Base-by-base conservation (phyloP, 2,329 filamentous ascomycete species). In the Trichoderma sp. region DNA sequence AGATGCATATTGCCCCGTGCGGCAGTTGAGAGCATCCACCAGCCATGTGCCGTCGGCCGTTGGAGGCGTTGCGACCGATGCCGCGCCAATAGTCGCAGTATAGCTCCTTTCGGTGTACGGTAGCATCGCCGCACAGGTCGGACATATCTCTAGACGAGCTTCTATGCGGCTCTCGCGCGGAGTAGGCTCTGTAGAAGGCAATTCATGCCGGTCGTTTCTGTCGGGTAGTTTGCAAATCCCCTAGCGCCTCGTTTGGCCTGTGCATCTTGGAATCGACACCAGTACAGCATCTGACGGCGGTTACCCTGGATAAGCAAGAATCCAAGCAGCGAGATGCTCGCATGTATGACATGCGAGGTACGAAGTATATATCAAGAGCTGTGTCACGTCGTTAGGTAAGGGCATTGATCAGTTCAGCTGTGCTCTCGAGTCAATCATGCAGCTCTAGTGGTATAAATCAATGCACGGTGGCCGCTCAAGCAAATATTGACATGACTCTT, bases 1-100 rank as follows among this genome's bases (percentile, higher is more conserved):
- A 72, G 41, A 45, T 72, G 45, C 59, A 38, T 50, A 16, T 21
- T 50, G 41, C 29, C 69, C 21, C 21, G 41, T 33, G 66, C 71
- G 71, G 71, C 60, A 73, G 71, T 73, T 65, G 41, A 11, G 29
- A 65, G 60, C 65, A 56, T 29, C 71, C 60, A 64, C 41, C n/a
- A 24, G 71, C 24, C n/a, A 65, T 65, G 53, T 73, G 71, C 71
- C 71, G 60, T 73, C 71, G 71, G 71, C 60, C 60, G 29, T 65
- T 65, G 60, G 38, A 65, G 35, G 60, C 29, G 59, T 73, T 73
- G 71, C 64, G 53, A 45, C 71, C 71, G 71, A 73, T 65, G 71
- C 63, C 71, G 53, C 38, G 45, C 38, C 18, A 64, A 56, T 18
- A 33, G 45, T 31, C 16, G 59, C 59, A 21, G 60, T 24, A 31